Evolutionary conservation across 2,329 filamentous ascomycete species (phyloP).

Genomic region (Fusarium mexicanum): DNA sequence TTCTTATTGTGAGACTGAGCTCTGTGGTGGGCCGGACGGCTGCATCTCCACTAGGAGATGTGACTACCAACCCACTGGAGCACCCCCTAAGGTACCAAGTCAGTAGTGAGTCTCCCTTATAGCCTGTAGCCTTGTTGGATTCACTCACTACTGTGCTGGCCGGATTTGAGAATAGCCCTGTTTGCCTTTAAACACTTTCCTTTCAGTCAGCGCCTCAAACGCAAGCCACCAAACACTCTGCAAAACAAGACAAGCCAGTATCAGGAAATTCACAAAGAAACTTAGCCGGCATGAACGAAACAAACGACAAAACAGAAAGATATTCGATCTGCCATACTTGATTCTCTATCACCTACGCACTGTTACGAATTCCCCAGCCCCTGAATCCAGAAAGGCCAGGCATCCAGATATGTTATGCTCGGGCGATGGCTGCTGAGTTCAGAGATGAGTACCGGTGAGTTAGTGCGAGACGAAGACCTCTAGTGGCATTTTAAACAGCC

Average conservation of each 20-base stretch:
- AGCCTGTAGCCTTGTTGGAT: accelerated
- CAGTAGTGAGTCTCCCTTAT: no score
- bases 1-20: neutral
- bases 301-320: neutral
- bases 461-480: neutral
- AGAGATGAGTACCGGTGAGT: neutral
- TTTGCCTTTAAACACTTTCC: neutral
- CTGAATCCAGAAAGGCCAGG: no score
- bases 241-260: neutral
- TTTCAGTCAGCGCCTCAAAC: neutral
- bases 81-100: no score
- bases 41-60: neutral
- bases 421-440: accelerated
- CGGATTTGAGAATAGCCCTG: neutral
- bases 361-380: neutral
- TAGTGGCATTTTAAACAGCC: no score
- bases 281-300: accelerated
- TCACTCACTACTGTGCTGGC: neutral
- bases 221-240: neutral
- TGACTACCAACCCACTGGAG: neutral
- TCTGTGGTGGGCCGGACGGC: neutral
- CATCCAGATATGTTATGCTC: neutral
- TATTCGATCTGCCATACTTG: neutral
- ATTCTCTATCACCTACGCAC: neutral
- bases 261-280: neutral